These are phyloP conservation scores for Xylaria venustula DNA, from an alignment of 495 filamentous ascomycete species.

Conservation along the genomic window DNA sequence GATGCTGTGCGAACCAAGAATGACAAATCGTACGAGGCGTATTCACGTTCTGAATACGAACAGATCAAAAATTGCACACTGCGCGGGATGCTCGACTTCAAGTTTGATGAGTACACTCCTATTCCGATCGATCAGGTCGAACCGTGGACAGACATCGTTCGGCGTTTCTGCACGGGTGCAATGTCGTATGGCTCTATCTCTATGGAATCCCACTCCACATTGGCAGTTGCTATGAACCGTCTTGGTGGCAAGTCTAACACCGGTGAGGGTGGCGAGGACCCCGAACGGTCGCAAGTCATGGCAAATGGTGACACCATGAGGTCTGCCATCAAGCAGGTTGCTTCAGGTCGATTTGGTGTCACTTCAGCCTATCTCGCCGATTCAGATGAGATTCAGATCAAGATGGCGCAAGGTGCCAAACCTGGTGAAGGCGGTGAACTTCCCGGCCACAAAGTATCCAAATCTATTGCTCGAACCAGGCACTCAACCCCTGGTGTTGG, in stretches of 20 bases:
- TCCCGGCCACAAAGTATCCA: conserved; percentile 96
- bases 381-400: conserved; percentile 98
- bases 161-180: conserved; percentile 96
- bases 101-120: conserved; percentile 82
- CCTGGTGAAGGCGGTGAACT: conserved; percentile 98
- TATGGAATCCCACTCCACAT: conserved; percentile 97
- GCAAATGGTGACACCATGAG: conserved; percentile 98
- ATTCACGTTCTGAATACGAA: conserved; percentile 91
- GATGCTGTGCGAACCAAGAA: conserved; percentile 98
- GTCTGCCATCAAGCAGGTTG: conserved; percentile 98
- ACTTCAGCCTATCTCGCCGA: conserved; percentile 98
- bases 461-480: conserved; percentile 91
- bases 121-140: conserved; percentile 98
- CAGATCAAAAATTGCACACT: conserved; percentile 98
- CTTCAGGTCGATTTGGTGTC: conserved; percentile 96
- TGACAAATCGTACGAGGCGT: conserved; percentile 99
- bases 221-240: conserved; percentile 97
- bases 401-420: conserved; percentile 99
- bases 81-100: conserved; percentile 94
- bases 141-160: conserved; percentile 98
- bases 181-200: conserved; percentile 99
- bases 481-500: conserved; percentile 99
- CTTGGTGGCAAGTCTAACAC: conserved; percentile 99
- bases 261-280: conserved; percentile 96
- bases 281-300: conserved; percentile 82